Base-by-base conservation (phyloP, 2,329 filamentous ascomycete species). In the Sordariomycetes sp. region DNA sequence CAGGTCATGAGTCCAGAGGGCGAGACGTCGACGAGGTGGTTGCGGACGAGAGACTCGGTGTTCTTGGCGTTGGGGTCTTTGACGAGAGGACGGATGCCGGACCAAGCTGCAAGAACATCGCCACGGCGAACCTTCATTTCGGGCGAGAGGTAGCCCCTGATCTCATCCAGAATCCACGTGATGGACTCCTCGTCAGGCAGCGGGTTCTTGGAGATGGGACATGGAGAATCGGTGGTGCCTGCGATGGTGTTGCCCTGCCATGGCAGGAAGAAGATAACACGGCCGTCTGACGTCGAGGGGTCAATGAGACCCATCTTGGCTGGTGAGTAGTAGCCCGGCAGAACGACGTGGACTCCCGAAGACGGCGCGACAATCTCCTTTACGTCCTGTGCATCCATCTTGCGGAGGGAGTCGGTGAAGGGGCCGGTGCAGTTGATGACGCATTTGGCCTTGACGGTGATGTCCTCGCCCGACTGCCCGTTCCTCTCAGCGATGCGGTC, bases 201-300 rank as follows among this genome's bases (percentile, higher is more conserved):
- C 1, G 86, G 86, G 47, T 90, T 82, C 26, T 70, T 66, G 5
- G 73, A 74, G 44, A 94, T 85, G 20, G 70, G 63, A 24, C 80
- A 82, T 4, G 85, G 79, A 25, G 82, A 79, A 52, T 93, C 86
- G 7, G 86, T 93, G 5, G 86, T 93, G 40, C 86, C 86, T 30
- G 86, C 86, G 50, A 93, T 92, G 11, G 86, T 93, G 61, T 92
- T 92, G 32, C 86, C 86, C 62, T 93, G 86, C 86, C 86, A 93
- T 16, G 86, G 86, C 26, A 93, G 69, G 70, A 94, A 93, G 74
- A 93, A 93, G 51, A 93, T 90, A 32, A 93, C 86, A 53, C 86
- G 76, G 15, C 86, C 86, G 51, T 93, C 86, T 2, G 86, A 93
- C 3, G 86, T 92, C 26, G 78, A 77, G 5, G 86, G 86, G 49